Evolutionary conservation across 2,329 filamentous ascomycete species (phyloP).

Genomic region (Neurospora sp.): DNA sequence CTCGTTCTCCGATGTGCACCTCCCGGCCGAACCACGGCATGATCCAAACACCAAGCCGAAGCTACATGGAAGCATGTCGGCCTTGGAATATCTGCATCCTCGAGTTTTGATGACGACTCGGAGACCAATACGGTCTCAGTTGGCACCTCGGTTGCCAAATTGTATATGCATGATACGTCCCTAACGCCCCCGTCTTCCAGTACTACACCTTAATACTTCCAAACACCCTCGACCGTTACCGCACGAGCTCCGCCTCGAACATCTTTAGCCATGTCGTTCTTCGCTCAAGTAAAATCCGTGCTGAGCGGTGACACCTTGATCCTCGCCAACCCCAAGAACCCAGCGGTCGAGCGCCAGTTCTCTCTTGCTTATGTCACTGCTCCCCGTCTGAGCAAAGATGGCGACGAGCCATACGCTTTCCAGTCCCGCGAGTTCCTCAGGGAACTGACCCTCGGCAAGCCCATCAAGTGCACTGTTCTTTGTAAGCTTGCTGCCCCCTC

Average conservation of each 20-base stretch:
- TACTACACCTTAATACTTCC: background rate
- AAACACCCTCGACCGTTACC: background rate
- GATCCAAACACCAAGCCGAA: background rate
- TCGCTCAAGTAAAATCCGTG: constrained; percentile 82
- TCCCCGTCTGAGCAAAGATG: constrained; percentile 76
- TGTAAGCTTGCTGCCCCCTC: constrained; percentile 27
- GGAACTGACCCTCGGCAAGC: constrained; percentile 73
- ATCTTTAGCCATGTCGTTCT: constrained; percentile 40
- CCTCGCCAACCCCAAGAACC: constrained; percentile 71
- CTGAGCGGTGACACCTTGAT: constrained; percentile 89
- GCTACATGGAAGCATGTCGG: background rate
- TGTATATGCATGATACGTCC: no score
- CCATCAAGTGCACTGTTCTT: constrained; percentile 71
- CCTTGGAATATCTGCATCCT: background rate
- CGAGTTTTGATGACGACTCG: background rate
- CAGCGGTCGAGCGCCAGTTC: constrained; percentile 71
- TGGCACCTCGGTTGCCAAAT: background rate
- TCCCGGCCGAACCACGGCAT: background rate
- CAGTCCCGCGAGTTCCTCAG: constrained; percentile 90
- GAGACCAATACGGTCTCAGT: background rate
- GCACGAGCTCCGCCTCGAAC: constrained; percentile 11
- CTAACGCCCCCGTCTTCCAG: background rate
- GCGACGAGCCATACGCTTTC: constrained; percentile 87
- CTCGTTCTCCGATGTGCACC: background rate
- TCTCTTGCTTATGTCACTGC: constrained; percentile 89